phyloP scores from a whole-genome alignment of 768 basidiomycete genomes.

The Suillus bovinus region DNA sequence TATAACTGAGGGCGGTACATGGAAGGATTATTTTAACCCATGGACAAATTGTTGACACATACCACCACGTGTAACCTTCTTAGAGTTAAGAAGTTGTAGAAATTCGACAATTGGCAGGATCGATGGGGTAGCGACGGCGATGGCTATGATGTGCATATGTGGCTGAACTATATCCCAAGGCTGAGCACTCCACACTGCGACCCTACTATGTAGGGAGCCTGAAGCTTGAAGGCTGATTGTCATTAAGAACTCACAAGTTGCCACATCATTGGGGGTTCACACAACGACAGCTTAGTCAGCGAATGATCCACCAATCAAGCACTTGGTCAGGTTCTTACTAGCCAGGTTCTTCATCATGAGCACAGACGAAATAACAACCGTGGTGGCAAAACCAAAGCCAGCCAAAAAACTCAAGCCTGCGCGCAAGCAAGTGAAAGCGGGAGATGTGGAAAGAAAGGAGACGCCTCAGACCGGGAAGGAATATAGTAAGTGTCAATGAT shows the following conservation, averaged over 20 bases:
- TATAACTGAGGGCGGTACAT: not conserved
- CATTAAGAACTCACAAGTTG: not conserved
- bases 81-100: constrained; percentile 3
- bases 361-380: constrained; percentile 26
- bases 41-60: not conserved
- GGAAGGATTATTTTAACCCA: not conserved
- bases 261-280: too few species aligned
- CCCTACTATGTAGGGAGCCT: too few species aligned
- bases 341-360: constrained; percentile 28
- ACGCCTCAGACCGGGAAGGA: constrained; percentile 92
- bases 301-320: not conserved
- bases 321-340: constrained; percentile 9
- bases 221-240: not conserved
- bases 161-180: not conserved
- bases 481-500: constrained; percentile 67
- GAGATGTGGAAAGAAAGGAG: constrained; percentile 88
- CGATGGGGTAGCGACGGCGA: not conserved
- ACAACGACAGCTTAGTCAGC: not conserved
- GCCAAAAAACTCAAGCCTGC: constrained; percentile 83
- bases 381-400: constrained; percentile 26
- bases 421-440: constrained; percentile 89
- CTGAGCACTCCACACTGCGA: too few species aligned
- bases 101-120: not conserved
- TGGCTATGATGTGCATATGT: not conserved
- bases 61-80: not conserved